These are phyloP conservation scores for Trichoderma atrobrunneum DNA, from an alignment of 2,329 filamentous ascomycete genomes.

Conservation along the genomic window DNA sequence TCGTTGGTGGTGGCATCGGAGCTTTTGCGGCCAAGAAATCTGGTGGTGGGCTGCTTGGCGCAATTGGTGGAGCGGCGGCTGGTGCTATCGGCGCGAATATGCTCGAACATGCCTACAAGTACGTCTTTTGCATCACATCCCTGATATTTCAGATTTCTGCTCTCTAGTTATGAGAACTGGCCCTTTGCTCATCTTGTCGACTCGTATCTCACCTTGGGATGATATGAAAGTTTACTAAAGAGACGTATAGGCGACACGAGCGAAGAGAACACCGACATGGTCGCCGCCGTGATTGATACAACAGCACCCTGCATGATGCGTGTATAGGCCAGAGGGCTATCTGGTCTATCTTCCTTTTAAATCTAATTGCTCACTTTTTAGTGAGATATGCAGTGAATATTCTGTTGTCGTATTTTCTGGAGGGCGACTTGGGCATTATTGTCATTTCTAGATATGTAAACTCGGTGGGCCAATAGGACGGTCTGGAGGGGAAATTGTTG, in stretches of 20 bases:
- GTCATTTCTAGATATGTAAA: not conserved
- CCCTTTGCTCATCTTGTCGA: not conserved
- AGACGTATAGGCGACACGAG: not conserved
- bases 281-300: not conserved
- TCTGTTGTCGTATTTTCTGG: not conserved
- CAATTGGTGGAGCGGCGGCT: not conserved
- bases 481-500: not conserved
- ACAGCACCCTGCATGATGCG: not conserved
- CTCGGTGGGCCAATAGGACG: not conserved
- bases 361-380: not conserved
- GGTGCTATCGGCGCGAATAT: not conserved
- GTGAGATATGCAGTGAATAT: not conserved
- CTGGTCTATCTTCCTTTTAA: not conserved
- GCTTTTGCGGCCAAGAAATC: not conserved
- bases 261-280: not conserved
- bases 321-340: not conserved
- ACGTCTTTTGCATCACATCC: not conserved
- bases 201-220: not conserved
- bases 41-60: not conserved
- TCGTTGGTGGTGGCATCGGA: not conserved
- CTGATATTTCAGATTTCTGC: not conserved
- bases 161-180: not conserved
- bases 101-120: not conserved
- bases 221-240: not conserved
- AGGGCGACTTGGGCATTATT: not conserved